phyloP scores from a whole-genome alignment of 768 basidiomycete species.

The Phlegmacium glaucopus region DNA sequence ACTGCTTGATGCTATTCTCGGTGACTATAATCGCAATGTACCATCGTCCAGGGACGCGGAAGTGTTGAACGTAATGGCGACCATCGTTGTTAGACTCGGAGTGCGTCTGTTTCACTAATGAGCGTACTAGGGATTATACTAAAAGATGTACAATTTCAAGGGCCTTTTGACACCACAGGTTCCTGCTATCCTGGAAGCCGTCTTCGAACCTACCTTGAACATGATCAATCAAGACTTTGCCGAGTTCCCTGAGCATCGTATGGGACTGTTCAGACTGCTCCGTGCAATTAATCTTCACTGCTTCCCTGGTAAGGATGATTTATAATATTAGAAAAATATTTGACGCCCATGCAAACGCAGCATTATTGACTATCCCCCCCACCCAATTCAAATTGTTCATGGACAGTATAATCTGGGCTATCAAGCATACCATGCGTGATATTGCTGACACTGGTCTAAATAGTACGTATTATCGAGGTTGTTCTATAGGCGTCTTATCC shows the following conservation, averaged over 20 bases:
- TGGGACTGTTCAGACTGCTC: slow-evolving; percentile 94
- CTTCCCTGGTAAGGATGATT: slow-evolving; percentile 75
- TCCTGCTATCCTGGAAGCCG: slow-evolving; percentile 91
- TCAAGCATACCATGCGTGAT: slow-evolving; percentile 99
- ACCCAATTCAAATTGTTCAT: slow-evolving; percentile 95
- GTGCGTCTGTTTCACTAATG: slow-evolving; percentile 44
- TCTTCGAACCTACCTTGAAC: slow-evolving; percentile 93
- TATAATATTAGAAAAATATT: slow-evolving; percentile 2
- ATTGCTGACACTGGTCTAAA: slow-evolving; percentile 90
- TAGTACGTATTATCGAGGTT: slow-evolving; percentile 39
- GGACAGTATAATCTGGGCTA: slow-evolving; percentile 99
- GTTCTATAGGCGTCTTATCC: neutral
- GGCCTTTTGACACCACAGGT: slow-evolving; percentile 88
- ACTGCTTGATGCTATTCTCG: slow-evolving; percentile 93
- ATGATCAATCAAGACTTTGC: slow-evolving; percentile 99
- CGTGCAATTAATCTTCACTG: slow-evolving; percentile 90
- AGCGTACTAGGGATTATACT: neutral
- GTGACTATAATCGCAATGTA: slow-evolving; percentile 94
- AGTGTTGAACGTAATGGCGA: slow-evolving; percentile 95
- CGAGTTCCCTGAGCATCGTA: slow-evolving; percentile 97
- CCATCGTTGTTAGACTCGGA: slow-evolving; percentile 84
- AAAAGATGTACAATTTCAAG: slow-evolving; percentile 36
- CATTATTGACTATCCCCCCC: slow-evolving; percentile 83
- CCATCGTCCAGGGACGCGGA: slow-evolving; percentile 94
- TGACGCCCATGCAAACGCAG: slow-evolving; percentile 32